Conservation (phyloP, 164 flowering plant species). For the Aristolochia californica region DNA sequence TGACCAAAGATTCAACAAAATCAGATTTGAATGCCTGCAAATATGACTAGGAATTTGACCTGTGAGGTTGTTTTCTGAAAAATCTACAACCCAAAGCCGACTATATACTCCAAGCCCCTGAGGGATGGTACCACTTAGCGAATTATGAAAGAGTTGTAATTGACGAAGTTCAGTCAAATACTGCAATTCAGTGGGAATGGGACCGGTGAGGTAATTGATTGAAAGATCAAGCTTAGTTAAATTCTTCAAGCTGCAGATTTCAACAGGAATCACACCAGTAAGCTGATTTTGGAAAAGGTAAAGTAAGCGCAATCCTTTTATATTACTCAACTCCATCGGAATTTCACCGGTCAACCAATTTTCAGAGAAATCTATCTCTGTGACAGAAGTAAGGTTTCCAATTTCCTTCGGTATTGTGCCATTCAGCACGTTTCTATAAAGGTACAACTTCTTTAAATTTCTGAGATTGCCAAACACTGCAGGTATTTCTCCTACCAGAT, state of each 20-base stretch:
- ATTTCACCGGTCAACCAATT: slow-evolving; percentile 64
- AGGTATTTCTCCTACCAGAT: slow-evolving; percentile 64
- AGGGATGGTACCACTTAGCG: slow-evolving; percentile 68
- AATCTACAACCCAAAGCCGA: slow-evolving; percentile 77
- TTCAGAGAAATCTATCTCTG: slow-evolving; percentile 87
- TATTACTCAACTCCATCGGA: slow-evolving; percentile 58
- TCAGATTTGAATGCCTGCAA: slow-evolving; percentile 53
- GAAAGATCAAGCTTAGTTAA: slow-evolving; percentile 75
- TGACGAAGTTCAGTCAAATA: slow-evolving; percentile 41
- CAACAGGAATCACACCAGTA: slow-evolving; percentile 71
- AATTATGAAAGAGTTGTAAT: slow-evolving; percentile 74
- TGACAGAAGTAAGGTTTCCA: slow-evolving; percentile 60
- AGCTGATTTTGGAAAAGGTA: slow-evolving; percentile 75
- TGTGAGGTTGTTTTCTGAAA: slow-evolving; percentile 55
- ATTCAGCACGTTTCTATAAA: slow-evolving; percentile 71
- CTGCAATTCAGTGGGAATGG: slow-evolving; percentile 70
- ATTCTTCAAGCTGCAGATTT: slow-evolving; percentile 46
- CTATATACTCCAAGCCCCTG: slow-evolving; percentile 61
- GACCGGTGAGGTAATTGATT: slow-evolving; percentile 62
- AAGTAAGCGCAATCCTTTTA: slow-evolving; percentile 45
- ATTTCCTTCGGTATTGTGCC: slow-evolving; percentile 77
- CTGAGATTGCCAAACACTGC: slow-evolving; percentile 53
- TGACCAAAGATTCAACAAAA: slow-evolving; percentile 56
- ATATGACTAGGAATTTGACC: slow-evolving; percentile 72
- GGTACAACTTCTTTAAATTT: slow-evolving; percentile 40